Evolutionary conservation across 2,329 filamentous ascomycete genomes (phyloP).

Genomic region (Colletotrichum neosansevieriae): DNA sequence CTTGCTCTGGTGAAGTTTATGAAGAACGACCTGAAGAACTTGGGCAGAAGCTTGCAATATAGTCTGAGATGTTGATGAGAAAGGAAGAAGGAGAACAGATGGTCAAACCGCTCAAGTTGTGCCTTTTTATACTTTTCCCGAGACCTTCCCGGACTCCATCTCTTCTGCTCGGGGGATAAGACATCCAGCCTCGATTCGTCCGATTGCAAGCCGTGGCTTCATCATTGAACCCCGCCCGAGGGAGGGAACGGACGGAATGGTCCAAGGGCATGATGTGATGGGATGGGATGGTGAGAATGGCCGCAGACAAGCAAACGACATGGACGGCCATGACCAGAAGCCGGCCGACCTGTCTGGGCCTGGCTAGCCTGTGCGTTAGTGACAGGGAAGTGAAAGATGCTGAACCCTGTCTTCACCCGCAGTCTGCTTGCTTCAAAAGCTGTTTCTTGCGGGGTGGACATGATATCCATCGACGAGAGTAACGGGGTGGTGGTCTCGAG

Average conservation of each 20-base stretch:
- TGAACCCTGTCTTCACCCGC: conserved; percentile 39
- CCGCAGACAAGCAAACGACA: conserved; percentile 21
- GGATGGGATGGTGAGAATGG: conserved; percentile 45
- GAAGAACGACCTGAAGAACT: conserved; percentile 38
- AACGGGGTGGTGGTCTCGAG: conserved; percentile 22
- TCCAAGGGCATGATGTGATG: conserved; percentile 51
- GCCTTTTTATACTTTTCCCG: conserved; percentile 74
- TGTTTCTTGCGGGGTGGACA: conserved; percentile 17
- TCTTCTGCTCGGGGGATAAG: conserved; percentile 53
- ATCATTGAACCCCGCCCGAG: conserved; percentile 56
- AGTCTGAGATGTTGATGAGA: conserved; percentile 50
- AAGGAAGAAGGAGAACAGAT: conserved; percentile 65
- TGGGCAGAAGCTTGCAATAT: conserved; percentile 42
- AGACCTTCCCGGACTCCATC: conserved; percentile 50
- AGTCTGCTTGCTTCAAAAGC: background rate
- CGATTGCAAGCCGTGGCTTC: conserved; percentile 44
- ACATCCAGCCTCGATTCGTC: conserved; percentile 59
- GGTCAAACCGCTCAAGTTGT: conserved; percentile 59
- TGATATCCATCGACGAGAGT: conserved; percentile 20
- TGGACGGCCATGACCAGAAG: conserved; percentile 46
- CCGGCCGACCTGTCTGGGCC: conserved; percentile 43
- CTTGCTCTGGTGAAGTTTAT: conserved; percentile 28
- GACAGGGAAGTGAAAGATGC: conserved; percentile 34
- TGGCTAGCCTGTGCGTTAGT: conserved; percentile 37
- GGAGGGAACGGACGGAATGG: conserved; percentile 44